A percentile compares a stretch with the other conserved stretches of the same genome.
Conservation (phyloP, 139 green algal genomes). For the Chlamydomonas urium region DNA sequence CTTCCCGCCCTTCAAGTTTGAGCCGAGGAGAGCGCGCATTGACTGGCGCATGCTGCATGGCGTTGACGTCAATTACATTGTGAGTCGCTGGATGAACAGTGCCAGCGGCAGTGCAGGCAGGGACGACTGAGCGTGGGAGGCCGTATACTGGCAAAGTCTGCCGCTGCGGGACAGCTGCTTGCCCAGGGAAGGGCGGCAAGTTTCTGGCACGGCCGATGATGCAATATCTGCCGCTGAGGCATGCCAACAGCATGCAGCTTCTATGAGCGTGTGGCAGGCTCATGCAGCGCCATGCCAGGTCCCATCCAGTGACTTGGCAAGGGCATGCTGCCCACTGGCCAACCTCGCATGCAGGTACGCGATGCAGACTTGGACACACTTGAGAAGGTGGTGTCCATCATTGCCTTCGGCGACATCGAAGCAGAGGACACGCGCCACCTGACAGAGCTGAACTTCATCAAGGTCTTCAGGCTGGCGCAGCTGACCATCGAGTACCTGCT, state of each 20-base stretch:
- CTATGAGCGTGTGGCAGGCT: neutral
- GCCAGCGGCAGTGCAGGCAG: no score
- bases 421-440: constrained; percentile 63
- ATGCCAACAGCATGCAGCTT: neutral
- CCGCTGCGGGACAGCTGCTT: no score
- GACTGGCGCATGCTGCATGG: constrained; percentile 66
- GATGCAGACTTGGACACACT: constrained; percentile 64
- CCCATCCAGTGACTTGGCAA: neutral
- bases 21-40: constrained; percentile 35
- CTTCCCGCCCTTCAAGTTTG: constrained; percentile 57
- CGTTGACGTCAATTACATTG: constrained; percentile 51
- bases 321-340: no score
- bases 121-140: no score
- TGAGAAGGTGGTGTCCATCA: constrained; percentile 49
- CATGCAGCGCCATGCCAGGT: neutral
- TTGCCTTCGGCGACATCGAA: constrained; percentile 64
- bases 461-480: constrained; percentile 70
- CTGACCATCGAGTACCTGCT: constrained; percentile 78
- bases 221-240: no score
- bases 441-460: constrained; percentile 58
- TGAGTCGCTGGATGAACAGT: no score
- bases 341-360: constrained; percentile 49
- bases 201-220: no score
- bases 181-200: no score
- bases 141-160: no score